These are phyloP conservation scores for Zygotorulaspora mrakii DNA, from an alignment of 1,139 yeast genomes.

Conservation along the genomic window DNA sequence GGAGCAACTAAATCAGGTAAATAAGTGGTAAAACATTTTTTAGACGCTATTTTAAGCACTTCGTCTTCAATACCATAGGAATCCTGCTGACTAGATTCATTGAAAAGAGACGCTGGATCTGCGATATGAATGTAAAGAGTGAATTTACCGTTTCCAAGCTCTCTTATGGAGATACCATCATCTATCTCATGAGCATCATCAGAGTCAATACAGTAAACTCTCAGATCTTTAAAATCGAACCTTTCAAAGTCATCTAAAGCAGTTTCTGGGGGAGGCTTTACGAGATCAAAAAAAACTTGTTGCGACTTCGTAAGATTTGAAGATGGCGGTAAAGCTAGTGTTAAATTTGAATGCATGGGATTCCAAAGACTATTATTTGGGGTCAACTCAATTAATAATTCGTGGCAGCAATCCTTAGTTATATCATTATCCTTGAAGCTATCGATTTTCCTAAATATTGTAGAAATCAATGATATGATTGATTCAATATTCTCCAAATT, in stretches of 20 bases:
- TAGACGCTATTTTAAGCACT: slow-evolving; percentile 57
- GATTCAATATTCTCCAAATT: slow-evolving; percentile 24
- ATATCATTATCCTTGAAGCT: slow-evolving; percentile 29
- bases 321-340: slow-evolving; percentile 22
- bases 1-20: slow-evolving; percentile 63
- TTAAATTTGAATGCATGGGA: slow-evolving; percentile 23
- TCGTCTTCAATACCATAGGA: slow-evolving; percentile 41
- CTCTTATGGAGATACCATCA: slow-evolving; percentile 75
- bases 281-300: slow-evolving; percentile 30
- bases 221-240: slow-evolving; percentile 45
- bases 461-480: slow-evolving; percentile 23
- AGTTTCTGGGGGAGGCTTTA: slow-evolving; percentile 48
- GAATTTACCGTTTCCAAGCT: slow-evolving; percentile 37
- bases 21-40: slow-evolving; percentile 66
- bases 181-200: slow-evolving; percentile 85
- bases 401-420: slow-evolving; percentile 28
- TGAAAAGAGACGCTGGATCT: slow-evolving; percentile 69
- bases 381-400: slow-evolving; percentile 20
- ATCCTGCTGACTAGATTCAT: slow-evolving; percentile 11
- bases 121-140: slow-evolving; percentile 74
- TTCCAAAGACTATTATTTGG: slow-evolving; percentile 15
- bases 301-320: slow-evolving; percentile 18
- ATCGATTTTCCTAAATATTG: slow-evolving; percentile 26
- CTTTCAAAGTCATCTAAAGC: slow-evolving; percentile 42
- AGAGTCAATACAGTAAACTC: slow-evolving; percentile 83